Percentiles rank a stretch among this genome's conserved stretches.
phyloP scores from a whole-genome alignment of 441 rosid genomes.

The Rhodomyrtus psidioides region DNA sequence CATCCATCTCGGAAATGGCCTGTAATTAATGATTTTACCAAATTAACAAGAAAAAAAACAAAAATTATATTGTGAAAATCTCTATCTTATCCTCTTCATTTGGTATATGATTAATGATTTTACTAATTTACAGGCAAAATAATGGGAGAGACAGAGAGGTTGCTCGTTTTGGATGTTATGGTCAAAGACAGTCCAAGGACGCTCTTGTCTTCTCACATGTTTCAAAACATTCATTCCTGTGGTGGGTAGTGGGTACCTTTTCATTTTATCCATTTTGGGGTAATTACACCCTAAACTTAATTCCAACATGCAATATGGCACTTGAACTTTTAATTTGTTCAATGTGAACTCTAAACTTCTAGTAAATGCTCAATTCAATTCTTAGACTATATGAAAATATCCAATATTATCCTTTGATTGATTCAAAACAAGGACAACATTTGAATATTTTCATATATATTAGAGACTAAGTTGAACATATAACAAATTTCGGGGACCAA shows the following conservation, averaged over 20 bases:
- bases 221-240: not conserved
- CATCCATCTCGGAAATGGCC: not conserved
- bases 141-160: not conserved
- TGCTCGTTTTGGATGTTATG: not conserved
- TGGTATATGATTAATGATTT: not conserved
- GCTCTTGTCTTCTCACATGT: not conserved
- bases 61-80: not conserved
- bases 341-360: too few relatives aligned
- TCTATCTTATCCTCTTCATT: not conserved
- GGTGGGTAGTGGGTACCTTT: not conserved
- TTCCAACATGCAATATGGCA: too few relatives aligned
- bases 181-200: not conserved
- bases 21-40: not conserved
- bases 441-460: too few relatives aligned
- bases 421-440: too few relatives aligned
- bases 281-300: too few relatives aligned
- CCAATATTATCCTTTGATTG: too few relatives aligned
- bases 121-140: too few relatives aligned
- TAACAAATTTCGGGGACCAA: too few relatives aligned
- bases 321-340: too few relatives aligned
- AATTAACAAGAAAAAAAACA: not conserved
- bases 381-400: too few relatives aligned
- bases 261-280: not conserved
- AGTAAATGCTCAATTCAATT: too few relatives aligned
- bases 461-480: too few relatives aligned